Conservation (phyloP, 129 eudicot genomes). For the Scalesia atractyloides region DNA sequence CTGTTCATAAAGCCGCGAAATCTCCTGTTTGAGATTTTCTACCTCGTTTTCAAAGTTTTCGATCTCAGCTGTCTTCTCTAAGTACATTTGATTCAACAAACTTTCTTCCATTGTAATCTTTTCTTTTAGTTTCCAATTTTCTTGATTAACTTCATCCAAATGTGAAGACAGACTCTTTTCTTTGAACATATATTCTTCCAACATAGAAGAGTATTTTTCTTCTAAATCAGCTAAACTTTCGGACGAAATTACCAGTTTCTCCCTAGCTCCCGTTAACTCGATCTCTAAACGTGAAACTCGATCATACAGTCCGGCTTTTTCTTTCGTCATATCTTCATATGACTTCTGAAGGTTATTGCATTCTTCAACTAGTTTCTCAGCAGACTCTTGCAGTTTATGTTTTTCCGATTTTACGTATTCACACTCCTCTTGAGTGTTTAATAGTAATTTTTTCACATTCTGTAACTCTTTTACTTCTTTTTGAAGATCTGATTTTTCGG, state of each 20-base stretch:
- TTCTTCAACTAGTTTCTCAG: conserved; percentile 45
- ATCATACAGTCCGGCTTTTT: conserved; percentile 43
- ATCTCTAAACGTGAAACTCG: conserved; percentile 41
- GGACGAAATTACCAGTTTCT: conserved; percentile 38
- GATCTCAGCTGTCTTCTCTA: conserved; percentile 59
- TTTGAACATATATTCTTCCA: conserved; percentile 47
- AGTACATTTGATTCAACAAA: conserved; percentile 51
- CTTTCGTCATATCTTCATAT: conserved; percentile 49
- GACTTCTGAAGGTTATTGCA: conserved; percentile 45
- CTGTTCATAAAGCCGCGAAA: conserved; percentile 42
- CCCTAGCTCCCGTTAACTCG: conserved; percentile 43
- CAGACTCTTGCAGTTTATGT: conserved; percentile 53
- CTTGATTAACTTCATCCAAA: conserved; percentile 60
- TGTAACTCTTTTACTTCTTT: conserved; percentile 46
- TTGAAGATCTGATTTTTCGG: conserved; percentile 42
- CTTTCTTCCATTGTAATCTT: conserved; percentile 49
- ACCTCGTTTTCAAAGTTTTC: conserved; percentile 52
- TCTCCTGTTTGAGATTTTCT: conserved; percentile 47
- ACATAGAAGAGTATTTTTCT: conserved; percentile 44
- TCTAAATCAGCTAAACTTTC: conserved; percentile 46
- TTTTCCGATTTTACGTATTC: conserved; percentile 44
- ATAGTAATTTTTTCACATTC: conserved; percentile 33
- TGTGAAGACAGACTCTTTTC: conserved; percentile 59
- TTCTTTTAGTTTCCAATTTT: conserved; percentile 51
- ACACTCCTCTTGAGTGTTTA: conserved; percentile 54